These are phyloP conservation scores for Grigorovia jiainica DNA, from an alignment of 805 yeast species.

Conservation along the genomic window DNA sequence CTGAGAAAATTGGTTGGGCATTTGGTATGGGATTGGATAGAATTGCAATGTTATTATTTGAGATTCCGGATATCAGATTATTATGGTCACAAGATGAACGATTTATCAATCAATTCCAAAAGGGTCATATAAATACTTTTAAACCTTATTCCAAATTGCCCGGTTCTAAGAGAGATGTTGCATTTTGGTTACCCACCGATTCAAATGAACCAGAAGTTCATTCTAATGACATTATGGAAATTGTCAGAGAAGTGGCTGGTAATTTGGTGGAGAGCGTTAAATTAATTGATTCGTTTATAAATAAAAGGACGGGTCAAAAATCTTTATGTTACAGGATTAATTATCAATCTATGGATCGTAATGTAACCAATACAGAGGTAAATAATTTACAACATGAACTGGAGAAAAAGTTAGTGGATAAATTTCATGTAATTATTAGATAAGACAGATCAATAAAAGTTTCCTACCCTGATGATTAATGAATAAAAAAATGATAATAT, in stretches of 20 bases:
- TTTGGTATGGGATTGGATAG: slow-evolving; percentile 94
- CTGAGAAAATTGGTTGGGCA: slow-evolving; percentile 83
- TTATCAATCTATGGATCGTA: slow-evolving; percentile 94
- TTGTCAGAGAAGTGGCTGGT: slow-evolving; percentile 75
- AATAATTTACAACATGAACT: slow-evolving; percentile 63
- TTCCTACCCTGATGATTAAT: no score
- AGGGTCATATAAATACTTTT: slow-evolving; percentile 60
- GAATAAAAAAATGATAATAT: no score
- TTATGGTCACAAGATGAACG: slow-evolving; percentile 85
- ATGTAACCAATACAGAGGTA: slow-evolving; percentile 76
- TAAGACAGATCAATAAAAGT: slow-evolving; percentile 7
- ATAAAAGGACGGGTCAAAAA: slow-evolving; percentile 68
- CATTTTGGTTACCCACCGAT: slow-evolving; percentile 94
- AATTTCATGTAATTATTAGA: slow-evolving; percentile 51
- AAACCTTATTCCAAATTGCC: slow-evolving; percentile 89
- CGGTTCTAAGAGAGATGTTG: slow-evolving; percentile 73
- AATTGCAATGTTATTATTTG: slow-evolving; percentile 90
- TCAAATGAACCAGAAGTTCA: slow-evolving; percentile 42
- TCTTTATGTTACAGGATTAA: slow-evolving; percentile 85
- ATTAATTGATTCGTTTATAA: slow-evolving; percentile 70
- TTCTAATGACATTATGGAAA: slow-evolving; percentile 88
- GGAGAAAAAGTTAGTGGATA: slow-evolving; percentile 42
- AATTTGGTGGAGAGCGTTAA: slow-evolving; percentile 82
- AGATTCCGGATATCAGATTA: slow-evolving; percentile 87
- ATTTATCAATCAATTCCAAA: slow-evolving; percentile 61